phyloP scores from a whole-genome alignment of 164 flowering plant genomes.

The Macadamia tetraphylla region DNA sequence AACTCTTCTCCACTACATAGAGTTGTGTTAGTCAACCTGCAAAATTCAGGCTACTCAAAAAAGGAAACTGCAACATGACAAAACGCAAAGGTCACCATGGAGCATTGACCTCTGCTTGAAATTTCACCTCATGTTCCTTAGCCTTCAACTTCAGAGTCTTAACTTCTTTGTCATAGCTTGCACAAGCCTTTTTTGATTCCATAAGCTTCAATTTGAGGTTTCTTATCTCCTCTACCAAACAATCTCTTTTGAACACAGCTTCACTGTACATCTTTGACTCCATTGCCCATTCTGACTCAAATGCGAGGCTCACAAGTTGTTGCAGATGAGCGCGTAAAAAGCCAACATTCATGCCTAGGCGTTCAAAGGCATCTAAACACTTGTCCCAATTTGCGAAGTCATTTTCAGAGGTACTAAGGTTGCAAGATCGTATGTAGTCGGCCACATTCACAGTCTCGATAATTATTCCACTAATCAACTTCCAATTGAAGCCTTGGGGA shows the following conservation, averaged over 20 bases:
- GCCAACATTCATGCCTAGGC: slow-evolving; percentile 49
- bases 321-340: slow-evolving; percentile 36
- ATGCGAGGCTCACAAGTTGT: slow-evolving; percentile 25
- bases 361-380: slow-evolving; percentile 39
- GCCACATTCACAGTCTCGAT: slow-evolving; percentile 32
- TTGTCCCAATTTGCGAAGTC: slow-evolving; percentile 40
- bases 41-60: slow-evolving; percentile 3
- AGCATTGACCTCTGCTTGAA: slow-evolving; percentile 24
- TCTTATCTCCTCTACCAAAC: slow-evolving; percentile 19
- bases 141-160: slow-evolving; percentile 17
- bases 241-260: slow-evolving; percentile 20
- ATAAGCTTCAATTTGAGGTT: slow-evolving; percentile 26
- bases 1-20: too few relatives aligned
- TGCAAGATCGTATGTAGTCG: slow-evolving; percentile 36
- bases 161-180: slow-evolving; percentile 19
- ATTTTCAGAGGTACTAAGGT: slow-evolving; percentile 22
- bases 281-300: slow-evolving; percentile 28
- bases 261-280: slow-evolving; percentile 27
- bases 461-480: slow-evolving; percentile 33
- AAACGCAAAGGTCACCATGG: slow-evolving; percentile 19
- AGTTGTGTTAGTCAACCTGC: too few relatives aligned
- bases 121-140: slow-evolving; percentile 20
- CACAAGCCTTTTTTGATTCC: slow-evolving; percentile 17
- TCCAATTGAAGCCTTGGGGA: slow-evolving; percentile 23
- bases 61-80: not conserved